These are phyloP conservation scores for Mycotypha africana DNA, from an alignment of 371 early-diverging fungal species.

Conservation along the genomic window DNA sequence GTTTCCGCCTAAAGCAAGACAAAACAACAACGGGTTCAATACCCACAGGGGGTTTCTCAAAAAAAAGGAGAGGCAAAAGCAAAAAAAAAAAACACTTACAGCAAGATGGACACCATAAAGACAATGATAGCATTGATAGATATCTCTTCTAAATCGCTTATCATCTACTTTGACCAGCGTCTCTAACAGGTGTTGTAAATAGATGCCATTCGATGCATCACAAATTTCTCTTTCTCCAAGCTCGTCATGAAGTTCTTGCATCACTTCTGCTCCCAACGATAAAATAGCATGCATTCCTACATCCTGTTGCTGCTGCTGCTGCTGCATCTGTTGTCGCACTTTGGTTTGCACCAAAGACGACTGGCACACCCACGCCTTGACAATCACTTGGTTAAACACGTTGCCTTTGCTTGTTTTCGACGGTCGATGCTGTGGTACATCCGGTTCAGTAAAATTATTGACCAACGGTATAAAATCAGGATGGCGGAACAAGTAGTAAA, in stretches of 20 bases:
- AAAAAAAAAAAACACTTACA: conserved; percentile 22
- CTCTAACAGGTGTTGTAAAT: conserved; percentile 23
- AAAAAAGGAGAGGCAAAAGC: background rate
- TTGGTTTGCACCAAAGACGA: conserved; percentile 14
- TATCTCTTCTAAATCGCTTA: conserved; percentile 22
- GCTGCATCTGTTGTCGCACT: background rate
- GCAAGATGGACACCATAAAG: conserved; percentile 56
- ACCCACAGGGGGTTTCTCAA: background rate
- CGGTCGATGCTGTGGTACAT: conserved; percentile 25
- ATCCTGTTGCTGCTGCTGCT: too few species aligned
- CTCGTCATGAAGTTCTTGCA: conserved; percentile 54
- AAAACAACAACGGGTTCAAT: background rate
- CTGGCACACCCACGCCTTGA: conserved; percentile 28
- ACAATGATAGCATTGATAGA: conserved; percentile 70
- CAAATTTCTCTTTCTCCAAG: conserved; percentile 65
- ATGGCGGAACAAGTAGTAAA: conserved; percentile 38
- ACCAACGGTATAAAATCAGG: conserved; percentile 43
- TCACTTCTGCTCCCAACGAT: conserved; percentile 28
- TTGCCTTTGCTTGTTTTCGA: conserved; percentile 24
- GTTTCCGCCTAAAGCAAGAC: conserved; percentile 43
- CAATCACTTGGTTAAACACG: conserved; percentile 24
- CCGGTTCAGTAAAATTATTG: conserved; percentile 31
- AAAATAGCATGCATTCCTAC: background rate
- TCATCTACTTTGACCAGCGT: conserved; percentile 13
- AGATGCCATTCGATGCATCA: conserved; percentile 49